Percentiles rank a stretch among this genome's conserved stretches.
phyloP scores from a whole-genome alignment of 2,329 filamentous ascomycete species.

The Thielaviopsis ethacetica region DNA sequence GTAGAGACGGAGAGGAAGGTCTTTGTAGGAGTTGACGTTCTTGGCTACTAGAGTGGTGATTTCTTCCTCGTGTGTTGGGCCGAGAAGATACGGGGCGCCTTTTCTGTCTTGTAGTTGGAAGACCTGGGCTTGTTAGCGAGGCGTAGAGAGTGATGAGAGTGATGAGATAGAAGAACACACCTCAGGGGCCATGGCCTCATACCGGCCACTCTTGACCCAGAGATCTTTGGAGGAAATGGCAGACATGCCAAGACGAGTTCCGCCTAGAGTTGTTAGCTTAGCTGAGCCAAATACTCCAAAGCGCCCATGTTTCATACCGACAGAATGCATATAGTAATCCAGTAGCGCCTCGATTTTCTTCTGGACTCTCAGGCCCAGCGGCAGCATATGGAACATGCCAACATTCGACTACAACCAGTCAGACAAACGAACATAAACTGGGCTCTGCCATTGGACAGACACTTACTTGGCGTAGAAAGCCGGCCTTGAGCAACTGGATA shows the following conservation, averaged over 20 bases:
- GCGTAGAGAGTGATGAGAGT: background rate
- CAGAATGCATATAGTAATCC: slow-evolving; percentile 69
- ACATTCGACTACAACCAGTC: slow-evolving; percentile 48
- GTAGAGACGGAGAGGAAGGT: slow-evolving; percentile 72
- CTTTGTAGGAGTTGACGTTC: slow-evolving; percentile 65
- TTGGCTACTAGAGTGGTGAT: slow-evolving; percentile 68
- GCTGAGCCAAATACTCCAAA: background rate
- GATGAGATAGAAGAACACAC: slow-evolving; percentile 24
- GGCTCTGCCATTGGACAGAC: background rate
- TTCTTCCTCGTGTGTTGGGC: slow-evolving; percentile 93
- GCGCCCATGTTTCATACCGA: slow-evolving; percentile 32
- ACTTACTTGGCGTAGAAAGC: slow-evolving; percentile 55
- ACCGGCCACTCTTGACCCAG: slow-evolving; percentile 70
- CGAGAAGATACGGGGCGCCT: slow-evolving; percentile 55
- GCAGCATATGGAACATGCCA: slow-evolving; percentile 83
- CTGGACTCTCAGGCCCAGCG: slow-evolving; percentile 72
- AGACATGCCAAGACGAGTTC: slow-evolving; percentile 68
- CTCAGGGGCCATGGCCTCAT: slow-evolving; percentile 58
- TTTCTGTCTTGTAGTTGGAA: slow-evolving; percentile 71
- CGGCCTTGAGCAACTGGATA: slow-evolving; percentile 35
- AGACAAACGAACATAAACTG: background rate
- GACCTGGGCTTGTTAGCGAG: slow-evolving; percentile 32
- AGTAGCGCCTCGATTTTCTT: slow-evolving; percentile 74
- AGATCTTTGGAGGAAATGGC: slow-evolving; percentile 71
- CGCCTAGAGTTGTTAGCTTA: slow-evolving; percentile 30